phyloP scores from a whole-genome alignment of 129 eudicot species.

The Dittrichia graveolens region DNA sequence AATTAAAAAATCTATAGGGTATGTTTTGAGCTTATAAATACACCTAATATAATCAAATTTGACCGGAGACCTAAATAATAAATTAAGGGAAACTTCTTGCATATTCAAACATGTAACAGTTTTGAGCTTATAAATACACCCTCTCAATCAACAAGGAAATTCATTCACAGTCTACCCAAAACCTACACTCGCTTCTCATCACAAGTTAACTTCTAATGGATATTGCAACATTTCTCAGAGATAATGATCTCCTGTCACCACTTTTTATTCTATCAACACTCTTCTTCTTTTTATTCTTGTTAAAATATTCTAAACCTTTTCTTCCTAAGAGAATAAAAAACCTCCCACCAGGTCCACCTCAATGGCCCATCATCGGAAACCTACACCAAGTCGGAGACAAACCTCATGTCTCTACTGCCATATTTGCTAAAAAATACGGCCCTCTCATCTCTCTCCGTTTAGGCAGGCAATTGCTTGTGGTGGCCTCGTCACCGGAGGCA shows the following conservation, averaged over 20 bases:
- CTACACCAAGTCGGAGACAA: slow-evolving; percentile 5
- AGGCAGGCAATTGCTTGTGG: slow-evolving; percentile 11
- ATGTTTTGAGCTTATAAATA: no score
- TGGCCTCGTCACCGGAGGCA: slow-evolving; percentile 30
- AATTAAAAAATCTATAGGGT: no score
- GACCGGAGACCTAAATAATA: no score
- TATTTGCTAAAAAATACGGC: slow-evolving; percentile 21
- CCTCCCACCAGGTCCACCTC: slow-evolving; percentile 32
- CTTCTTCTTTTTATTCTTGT: background rate
- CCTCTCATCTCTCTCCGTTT: slow-evolving; percentile 24
- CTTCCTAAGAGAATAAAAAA: background rate
- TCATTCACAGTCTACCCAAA: background rate
- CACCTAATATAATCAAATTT: no score
- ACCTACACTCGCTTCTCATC: background rate
- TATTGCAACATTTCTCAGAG: background rate
- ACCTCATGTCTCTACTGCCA: slow-evolving; percentile 21
- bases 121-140: background rate
- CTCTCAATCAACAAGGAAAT: background rate
- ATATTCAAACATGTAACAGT: no score
- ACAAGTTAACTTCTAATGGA: background rate
- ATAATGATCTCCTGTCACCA: background rate
- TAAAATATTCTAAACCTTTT: background rate
- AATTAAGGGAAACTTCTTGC: no score
- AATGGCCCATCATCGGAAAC: slow-evolving; percentile 32
- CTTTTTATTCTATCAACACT: background rate